These are phyloP conservation scores for Flaveria trinervia DNA, from an alignment of 129 eudicot species.

Conservation along the genomic window DNA sequence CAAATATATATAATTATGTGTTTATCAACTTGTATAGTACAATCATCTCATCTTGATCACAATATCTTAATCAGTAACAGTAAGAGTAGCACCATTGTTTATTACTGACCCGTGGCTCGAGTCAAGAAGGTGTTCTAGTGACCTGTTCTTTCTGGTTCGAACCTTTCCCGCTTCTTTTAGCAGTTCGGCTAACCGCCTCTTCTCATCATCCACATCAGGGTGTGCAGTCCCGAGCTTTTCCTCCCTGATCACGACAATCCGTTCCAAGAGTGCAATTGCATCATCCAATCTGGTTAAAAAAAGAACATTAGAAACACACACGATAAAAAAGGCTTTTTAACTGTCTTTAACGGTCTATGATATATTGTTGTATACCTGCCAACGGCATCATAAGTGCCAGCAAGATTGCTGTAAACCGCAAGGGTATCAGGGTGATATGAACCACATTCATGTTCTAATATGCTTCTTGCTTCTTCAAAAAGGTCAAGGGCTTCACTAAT, in stretches of 20 bases:
- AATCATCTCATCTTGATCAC: constrained; percentile 36
- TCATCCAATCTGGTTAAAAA: constrained; percentile 63
- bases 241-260: constrained; percentile 78
- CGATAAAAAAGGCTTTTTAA: neutral
- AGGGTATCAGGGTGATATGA: constrained; percentile 85
- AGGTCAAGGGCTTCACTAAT: constrained; percentile 69
- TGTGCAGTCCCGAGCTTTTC: constrained; percentile 91
- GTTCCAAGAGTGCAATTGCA: constrained; percentile 70
- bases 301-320: neutral
- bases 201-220: constrained; percentile 83
- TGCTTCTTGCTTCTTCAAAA: constrained; percentile 70
- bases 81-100: constrained; percentile 34
- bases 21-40: constrained; percentile 30
- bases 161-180: constrained; percentile 66
- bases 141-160: constrained; percentile 55
- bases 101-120: constrained; percentile 41
- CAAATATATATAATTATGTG: constrained; percentile 21
- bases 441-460: constrained; percentile 74
- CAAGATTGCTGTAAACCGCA: constrained; percentile 87
- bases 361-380: constrained; percentile 56
- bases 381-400: constrained; percentile 86
- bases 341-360: neutral
- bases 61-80: constrained; percentile 38
- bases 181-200: constrained; percentile 75
- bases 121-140: constrained; percentile 70